Evolutionary conservation across 805 yeast species (phyloP).

Genomic region (Candida broadrunensis): DNA sequence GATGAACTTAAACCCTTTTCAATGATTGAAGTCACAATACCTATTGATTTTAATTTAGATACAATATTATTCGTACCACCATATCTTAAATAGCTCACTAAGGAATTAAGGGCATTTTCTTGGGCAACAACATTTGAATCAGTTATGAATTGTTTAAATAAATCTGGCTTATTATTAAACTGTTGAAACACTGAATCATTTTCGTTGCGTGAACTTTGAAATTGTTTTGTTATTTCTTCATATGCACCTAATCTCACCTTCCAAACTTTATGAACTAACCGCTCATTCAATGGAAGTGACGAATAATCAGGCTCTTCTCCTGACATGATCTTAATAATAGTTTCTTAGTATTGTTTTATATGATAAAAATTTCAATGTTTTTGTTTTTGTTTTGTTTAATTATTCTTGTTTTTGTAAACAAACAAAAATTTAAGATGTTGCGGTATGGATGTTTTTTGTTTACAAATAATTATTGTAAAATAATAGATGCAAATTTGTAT

Average conservation of each 20-base stretch:
- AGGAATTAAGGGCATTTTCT: constrained; percentile 67
- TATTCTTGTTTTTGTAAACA: background rate
- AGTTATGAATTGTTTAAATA: constrained; percentile 55
- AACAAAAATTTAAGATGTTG: background rate
- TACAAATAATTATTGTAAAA: background rate
- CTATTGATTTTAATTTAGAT: constrained; percentile 35
- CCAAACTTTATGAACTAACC: constrained; percentile 74
- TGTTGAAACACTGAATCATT: constrained; percentile 53
- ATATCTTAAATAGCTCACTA: constrained; percentile 52
- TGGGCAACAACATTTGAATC: constrained; percentile 92
- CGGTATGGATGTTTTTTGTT: background rate
- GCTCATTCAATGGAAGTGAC: constrained; percentile 60
- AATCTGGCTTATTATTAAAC: constrained; percentile 51
- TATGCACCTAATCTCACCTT: constrained; percentile 82
- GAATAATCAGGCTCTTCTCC: constrained; percentile 57
- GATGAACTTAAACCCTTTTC: constrained; percentile 82
- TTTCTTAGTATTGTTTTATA: no score
- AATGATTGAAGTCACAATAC: constrained; percentile 51
- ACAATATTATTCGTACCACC: constrained; percentile 48
- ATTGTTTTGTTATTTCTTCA: constrained; percentile 55
- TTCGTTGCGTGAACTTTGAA: constrained; percentile 52
- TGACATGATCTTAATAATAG: no score
- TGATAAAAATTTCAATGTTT: background rate
- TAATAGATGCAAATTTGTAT: background rate
- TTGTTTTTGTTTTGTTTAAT: background rate